A percentile compares a stretch with the other conserved stretches of the same genome.
Conservation (phyloP, 2,329 filamentous ascomycete genomes). For the Fusarium clavum region DNA sequence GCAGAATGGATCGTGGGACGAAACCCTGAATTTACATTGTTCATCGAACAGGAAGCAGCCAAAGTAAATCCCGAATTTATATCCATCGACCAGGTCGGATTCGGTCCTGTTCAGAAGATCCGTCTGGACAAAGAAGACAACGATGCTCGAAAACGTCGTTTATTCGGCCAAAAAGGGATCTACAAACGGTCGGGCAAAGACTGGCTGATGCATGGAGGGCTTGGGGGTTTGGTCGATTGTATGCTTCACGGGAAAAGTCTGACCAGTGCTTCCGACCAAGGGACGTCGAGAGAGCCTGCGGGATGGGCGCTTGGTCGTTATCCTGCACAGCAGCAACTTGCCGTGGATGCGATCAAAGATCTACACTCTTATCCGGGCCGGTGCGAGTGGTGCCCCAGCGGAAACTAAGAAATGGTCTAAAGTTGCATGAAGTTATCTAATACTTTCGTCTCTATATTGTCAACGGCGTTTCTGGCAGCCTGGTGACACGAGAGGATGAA, state of each 20-base stretch:
- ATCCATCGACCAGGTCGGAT: background rate
- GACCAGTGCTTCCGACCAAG: background rate
- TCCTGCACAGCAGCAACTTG: background rate
- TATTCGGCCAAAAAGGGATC: background rate
- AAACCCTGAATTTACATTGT: background rate
- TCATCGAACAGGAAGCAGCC: background rate
- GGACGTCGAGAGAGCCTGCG: background rate
- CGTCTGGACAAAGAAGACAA: background rate
- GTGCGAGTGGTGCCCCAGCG: background rate
- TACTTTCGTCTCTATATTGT: background rate
- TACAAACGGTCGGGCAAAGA: background rate
- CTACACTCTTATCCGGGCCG: background rate
- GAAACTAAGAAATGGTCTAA: background rate
- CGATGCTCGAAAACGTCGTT: background rate
- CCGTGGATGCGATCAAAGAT: background rate
- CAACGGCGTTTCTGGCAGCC: too few species aligned
- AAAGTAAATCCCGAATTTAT: background rate
- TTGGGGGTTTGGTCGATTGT: background rate
- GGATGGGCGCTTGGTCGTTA: background rate
- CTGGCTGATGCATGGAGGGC: background rate
- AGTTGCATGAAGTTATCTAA: background rate
- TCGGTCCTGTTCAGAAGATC: background rate
- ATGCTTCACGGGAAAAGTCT: constrained; percentile 8
- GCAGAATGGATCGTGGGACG: background rate
- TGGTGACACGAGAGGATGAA: too few species aligned